Conservation (phyloP, 106 monocot species). For the Dendrobium huoshanense region DNA sequence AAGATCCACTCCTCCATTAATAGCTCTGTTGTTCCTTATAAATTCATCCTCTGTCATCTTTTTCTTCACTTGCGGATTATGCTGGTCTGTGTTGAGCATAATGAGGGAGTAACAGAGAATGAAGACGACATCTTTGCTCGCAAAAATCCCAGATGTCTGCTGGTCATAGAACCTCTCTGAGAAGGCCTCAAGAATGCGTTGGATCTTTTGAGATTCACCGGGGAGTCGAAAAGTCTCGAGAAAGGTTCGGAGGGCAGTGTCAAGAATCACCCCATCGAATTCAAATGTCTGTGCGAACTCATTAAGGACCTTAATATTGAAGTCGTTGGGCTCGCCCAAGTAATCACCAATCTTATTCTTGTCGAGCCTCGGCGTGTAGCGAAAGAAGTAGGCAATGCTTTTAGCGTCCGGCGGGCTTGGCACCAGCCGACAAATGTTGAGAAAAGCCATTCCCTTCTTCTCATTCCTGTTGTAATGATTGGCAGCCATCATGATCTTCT, state of each 20-base stretch:
- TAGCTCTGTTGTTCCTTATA: conserved; percentile 78
- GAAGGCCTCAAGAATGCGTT: conserved; percentile 80
- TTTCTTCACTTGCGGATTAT: conserved; percentile 95
- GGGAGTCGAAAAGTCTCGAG: conserved; percentile 86
- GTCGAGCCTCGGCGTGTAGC: conserved; percentile 76
- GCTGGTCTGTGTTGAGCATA: conserved; percentile 46
- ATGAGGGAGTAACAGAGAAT: conserved; percentile 88
- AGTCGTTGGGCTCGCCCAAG: conserved; percentile 67
- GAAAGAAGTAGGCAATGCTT: conserved; percentile 64
- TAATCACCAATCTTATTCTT: conserved; percentile 83
- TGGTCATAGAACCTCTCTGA: conserved; percentile 79
- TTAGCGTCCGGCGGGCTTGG: conserved; percentile 46
- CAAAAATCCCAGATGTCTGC: conserved; percentile 57
- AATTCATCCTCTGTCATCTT: conserved; percentile 99
- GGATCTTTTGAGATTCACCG: conserved; percentile 95
- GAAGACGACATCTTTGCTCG: conserved; percentile 63
- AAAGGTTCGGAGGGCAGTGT: conserved; percentile 63
- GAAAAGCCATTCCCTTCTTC: conserved; percentile 77
- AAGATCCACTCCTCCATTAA: conserved; percentile 70
- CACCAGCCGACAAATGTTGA: conserved; percentile 36
- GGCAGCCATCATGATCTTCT: conserved; percentile 59
- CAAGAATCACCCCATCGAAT: conserved; percentile 59
- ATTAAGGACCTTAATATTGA: conserved; percentile 62
- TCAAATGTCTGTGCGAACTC: conserved; percentile 67
- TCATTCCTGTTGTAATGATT: conserved; percentile 84